Conservation (phyloP, 2,329 filamentous ascomycete species). For the Daldinia sp. region DNA sequence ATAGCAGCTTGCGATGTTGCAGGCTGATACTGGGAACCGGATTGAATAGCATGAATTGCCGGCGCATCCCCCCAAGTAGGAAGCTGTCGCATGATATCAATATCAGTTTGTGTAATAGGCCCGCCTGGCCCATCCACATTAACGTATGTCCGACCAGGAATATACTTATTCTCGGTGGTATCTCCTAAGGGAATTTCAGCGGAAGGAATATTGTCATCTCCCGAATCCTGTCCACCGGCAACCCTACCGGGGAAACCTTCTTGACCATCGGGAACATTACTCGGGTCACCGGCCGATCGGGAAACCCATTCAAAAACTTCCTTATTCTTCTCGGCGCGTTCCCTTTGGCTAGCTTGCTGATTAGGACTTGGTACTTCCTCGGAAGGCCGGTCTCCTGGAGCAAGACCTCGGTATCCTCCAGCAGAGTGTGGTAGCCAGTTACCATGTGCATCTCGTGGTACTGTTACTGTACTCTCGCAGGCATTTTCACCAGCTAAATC, state of each 20-base stretch:
- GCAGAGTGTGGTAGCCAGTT: constrained; percentile 56
- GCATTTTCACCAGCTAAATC: constrained; percentile 50
- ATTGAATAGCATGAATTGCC: constrained; percentile 59
- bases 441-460: constrained; percentile 57
- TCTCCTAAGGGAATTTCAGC: constrained; percentile 60
- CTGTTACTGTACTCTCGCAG: constrained; percentile 40
- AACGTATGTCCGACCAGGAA: constrained; percentile 65
- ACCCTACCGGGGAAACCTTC: constrained; percentile 33
- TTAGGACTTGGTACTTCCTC: constrained; percentile 63
- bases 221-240: constrained; percentile 26
- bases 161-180: constrained; percentile 63
- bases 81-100: constrained; percentile 62
- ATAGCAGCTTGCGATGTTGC: constrained; percentile 67
- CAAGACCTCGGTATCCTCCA: constrained; percentile 61
- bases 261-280: constrained; percentile 26
- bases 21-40: constrained; percentile 57
- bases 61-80: constrained; percentile 65
- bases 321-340: constrained; percentile 61
- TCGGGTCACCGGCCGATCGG: constrained; percentile 43
- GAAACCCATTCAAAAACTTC: constrained; percentile 65
- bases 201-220: constrained; percentile 55
- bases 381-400: constrained; percentile 59
- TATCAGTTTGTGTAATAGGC: constrained; percentile 60
- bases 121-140: constrained; percentile 53
- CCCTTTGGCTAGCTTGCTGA: constrained; percentile 58